Conservation (phyloP, 305 asterid species). For the Withania somnifera region DNA sequence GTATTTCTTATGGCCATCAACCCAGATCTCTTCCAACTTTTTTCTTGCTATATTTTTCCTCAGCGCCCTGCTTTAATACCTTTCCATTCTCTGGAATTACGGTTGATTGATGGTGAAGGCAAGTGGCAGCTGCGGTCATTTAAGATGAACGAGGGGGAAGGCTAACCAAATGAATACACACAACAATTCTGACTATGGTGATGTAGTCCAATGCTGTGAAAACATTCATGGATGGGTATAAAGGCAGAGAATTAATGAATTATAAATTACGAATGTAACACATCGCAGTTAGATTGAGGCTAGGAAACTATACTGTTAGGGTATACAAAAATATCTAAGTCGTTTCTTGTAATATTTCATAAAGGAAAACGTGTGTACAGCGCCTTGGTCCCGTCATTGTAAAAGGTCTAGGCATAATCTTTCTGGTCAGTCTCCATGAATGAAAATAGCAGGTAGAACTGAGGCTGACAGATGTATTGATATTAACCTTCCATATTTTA, state of each 20-base stretch:
- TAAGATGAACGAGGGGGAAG: constrained; percentile 30
- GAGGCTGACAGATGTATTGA: not conserved
- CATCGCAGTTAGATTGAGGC: not conserved
- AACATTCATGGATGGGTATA: not conserved
- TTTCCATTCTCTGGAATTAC: constrained; percentile 80
- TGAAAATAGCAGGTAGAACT: not conserved
- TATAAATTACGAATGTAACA: not conserved
- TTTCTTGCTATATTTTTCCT: not conserved
- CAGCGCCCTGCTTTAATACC: constrained; percentile 99
- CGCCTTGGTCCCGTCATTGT: not conserved
- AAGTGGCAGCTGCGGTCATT: constrained; percentile 95
- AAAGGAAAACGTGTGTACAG: not conserved
- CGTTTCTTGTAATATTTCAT: not conserved
- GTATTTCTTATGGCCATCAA: not conserved
- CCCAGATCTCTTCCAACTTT: not conserved
- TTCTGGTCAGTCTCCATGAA: not conserved
- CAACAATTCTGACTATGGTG: not conserved
- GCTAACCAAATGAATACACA: not conserved
- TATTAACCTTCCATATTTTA: not conserved
- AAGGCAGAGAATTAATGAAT: not conserved
- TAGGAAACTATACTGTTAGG: constrained; percentile 2
- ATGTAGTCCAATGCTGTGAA: not conserved
- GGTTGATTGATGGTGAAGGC: constrained; percentile 96
- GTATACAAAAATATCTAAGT: not conserved
- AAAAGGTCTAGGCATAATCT: not conserved